These are phyloP conservation scores for Gardenia jasminoides DNA, from an alignment of 257 asterid species.

Conservation along the genomic window DNA sequence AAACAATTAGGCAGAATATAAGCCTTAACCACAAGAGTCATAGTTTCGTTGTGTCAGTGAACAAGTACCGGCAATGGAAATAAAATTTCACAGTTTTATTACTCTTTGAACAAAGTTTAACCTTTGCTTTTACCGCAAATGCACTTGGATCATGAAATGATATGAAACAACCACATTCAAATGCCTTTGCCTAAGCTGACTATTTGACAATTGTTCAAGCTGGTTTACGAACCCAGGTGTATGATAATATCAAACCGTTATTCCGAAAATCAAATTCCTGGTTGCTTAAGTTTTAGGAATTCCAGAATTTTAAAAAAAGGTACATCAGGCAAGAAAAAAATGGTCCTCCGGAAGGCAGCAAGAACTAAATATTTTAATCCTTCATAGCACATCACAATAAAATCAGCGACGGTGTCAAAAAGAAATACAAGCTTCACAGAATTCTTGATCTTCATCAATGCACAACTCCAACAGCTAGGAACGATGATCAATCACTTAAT, in stretches of 20 bases:
- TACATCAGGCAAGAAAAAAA: not conserved
- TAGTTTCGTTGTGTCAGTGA: not conserved
- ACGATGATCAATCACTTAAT: not conserved
- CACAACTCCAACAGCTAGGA: not conserved
- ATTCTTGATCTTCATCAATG: not conserved
- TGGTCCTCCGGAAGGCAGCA: not conserved
- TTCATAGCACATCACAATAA: not conserved
- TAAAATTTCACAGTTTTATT: not conserved
- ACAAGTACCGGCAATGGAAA: not conserved
- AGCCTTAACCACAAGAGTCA: not conserved
- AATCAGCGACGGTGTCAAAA: not conserved
- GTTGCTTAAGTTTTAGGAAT: not conserved
- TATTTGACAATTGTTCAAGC: not conserved
- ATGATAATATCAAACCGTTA: not conserved
- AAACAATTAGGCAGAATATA: not conserved
- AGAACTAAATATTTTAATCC: not conserved
- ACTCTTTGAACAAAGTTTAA: not conserved
- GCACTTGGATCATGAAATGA: not conserved
- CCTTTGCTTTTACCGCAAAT: not conserved
- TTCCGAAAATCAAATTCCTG: not conserved
- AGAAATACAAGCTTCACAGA: not conserved
- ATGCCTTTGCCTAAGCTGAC: not conserved
- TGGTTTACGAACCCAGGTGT: not conserved
- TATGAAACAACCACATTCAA: not conserved
- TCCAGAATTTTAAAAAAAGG: not conserved